Conservation (phyloP, 768 basidiomycete genomes). For the Piloderma croceum region DNA sequence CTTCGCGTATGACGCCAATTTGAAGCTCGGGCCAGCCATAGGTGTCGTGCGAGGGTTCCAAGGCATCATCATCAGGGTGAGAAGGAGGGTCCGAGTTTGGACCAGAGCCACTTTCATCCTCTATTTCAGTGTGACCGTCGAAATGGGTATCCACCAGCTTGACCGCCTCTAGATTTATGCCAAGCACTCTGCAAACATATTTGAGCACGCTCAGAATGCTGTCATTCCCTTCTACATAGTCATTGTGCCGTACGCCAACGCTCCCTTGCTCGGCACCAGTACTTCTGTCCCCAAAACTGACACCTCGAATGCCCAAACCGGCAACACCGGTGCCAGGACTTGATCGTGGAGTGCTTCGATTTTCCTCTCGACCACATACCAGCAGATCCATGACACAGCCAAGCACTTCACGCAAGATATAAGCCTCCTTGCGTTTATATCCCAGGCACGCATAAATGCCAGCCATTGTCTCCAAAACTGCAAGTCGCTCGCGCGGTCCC, state of each 20-base stretch:
- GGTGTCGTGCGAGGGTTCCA: conserved; percentile 40
- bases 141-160: conserved; percentile 35
- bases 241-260: conserved; percentile 67
- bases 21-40: conserved; percentile 96
- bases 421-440: conserved; percentile 83
- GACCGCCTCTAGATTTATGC: conserved; percentile 75
- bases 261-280: conserved; percentile 39
- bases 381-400: conserved; percentile 80
- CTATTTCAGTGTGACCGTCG: conserved; percentile 7
- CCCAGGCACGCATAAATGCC: conserved; percentile 77
- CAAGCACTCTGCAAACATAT: conserved; percentile 72
- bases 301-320: conserved; percentile 46
- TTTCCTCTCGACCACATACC: conserved; percentile 77
- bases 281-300: no score
- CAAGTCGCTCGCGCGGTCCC: conserved; percentile 68
- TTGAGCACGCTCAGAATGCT: conserved; percentile 73
- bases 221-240: conserved; percentile 74
- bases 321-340: no score
- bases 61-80: conserved; percentile 34
- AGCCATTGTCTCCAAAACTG: conserved; percentile 63
- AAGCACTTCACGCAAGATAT: conserved; percentile 78
- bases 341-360: conserved; percentile 29
- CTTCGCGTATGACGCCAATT: conserved; percentile 88
- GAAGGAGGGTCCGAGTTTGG: conserved; percentile 5
- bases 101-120: conserved; percentile 18